Evolutionary conservation across 257 asterid species (phyloP).

Genomic region (Fraxinus pennsylvanica): DNA sequence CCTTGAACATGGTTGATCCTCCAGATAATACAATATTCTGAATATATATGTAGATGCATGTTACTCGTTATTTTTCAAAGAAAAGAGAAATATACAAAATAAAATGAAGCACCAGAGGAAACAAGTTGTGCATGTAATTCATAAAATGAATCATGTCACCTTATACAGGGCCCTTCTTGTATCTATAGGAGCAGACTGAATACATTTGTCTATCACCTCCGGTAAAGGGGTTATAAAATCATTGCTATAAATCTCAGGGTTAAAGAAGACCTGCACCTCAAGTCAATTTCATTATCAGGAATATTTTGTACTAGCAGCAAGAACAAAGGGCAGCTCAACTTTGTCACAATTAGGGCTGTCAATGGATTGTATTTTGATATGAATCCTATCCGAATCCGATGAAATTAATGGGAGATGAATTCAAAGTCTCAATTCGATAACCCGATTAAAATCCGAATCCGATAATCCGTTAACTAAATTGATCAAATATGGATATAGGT

Average conservation of each 20-base stretch:
- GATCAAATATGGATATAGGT: too few species aligned
- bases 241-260: conserved; percentile 75
- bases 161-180: conserved; percentile 96
- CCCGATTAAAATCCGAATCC: too few species aligned
- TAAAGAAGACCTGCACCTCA: conserved; percentile 77
- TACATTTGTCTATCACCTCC: conserved; percentile 84
- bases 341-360: not conserved
- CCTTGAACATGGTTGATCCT: conserved; percentile 98
- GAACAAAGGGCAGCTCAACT: not conserved
- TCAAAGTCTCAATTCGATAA: too few species aligned
- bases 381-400: too few species aligned
- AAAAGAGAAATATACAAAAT: conserved; percentile 1
- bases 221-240: conserved; percentile 82
- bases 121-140: not conserved
- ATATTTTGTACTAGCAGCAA: not conserved
- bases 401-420: too few species aligned
- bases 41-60: conserved; percentile 26
- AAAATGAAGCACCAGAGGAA: not conserved
- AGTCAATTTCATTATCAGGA: conserved; percentile 19
- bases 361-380: too few species aligned
- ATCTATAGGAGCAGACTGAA: conserved; percentile 96
- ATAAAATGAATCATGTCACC: conserved; percentile 46
- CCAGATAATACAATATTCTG: conserved; percentile 96
- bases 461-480: too few species aligned
- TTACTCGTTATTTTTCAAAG: conserved; percentile 21